Evolutionary conservation across 2,329 filamentous ascomycete genomes (phyloP), one percentile per base, ranked within the genome.

Genomic region (Tolypocladium tundrense): DNA sequence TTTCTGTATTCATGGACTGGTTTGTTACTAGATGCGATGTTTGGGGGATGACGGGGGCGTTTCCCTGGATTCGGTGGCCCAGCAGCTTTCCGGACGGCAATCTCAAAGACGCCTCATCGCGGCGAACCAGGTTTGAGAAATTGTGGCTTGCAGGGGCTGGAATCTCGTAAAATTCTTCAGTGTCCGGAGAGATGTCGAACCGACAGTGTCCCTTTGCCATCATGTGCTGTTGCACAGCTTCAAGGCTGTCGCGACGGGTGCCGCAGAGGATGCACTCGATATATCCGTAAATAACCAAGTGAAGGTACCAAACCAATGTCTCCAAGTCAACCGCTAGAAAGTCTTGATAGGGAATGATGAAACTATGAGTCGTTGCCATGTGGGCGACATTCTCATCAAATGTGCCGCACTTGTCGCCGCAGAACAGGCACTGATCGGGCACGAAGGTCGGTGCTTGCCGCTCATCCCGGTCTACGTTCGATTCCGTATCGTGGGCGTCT

Each of bases 161-260:
- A 48, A 70, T 63, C n/a, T 75, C 67, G 59, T 75, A 79, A 54
- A 79, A 77, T 2, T 76, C 73, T 31, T 66, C 63, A 14, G 70
- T 73, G 48, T 79, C 74, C 0, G 70, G 67, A 9, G 66, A 58
- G 0, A 76, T 64, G 31, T 77, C 68, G 42, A 80, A 71, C 8
- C 67, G 73, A 61, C 78, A 81, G 59, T 82, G 78, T 0, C 77
- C 73, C 50, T 79, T 81, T 11, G 70, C 73, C 0, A 67, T 60
- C 79, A 81, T 82, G 60, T 82, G 81, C 35, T 80, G 77, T 54
- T 78, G 77, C 0, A 76, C 72, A 0, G 73, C 80, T 55, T 77
- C 69, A 0, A 71, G 67, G 0, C 75, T 78, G 2, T 65, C 66
- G 37, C 77, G 72, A 37, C 73, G 68, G 2, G 71, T 75, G 0